Percentiles rank a stretch among this genome's conserved stretches.
Conservation (phyloP, 371 early-diverging fungal species). For the Batkoa obscura region DNA sequence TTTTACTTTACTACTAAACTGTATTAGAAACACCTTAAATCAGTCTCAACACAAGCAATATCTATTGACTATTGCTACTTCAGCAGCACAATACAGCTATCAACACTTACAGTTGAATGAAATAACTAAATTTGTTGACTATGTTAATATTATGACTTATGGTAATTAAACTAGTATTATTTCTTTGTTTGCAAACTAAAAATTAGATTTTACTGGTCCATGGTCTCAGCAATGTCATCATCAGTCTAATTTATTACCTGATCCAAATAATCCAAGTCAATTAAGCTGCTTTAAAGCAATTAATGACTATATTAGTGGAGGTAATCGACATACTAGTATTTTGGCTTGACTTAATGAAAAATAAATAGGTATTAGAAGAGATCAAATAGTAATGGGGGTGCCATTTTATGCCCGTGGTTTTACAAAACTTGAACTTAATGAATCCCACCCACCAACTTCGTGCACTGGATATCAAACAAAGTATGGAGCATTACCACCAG, state of each 20-base stretch:
- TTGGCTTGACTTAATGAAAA: too few relatives aligned
- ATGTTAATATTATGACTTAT: slow-evolving; percentile 3
- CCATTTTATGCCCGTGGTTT: not conserved
- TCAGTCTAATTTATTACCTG: not conserved
- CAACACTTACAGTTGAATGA: not conserved
- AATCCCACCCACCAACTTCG: not conserved
- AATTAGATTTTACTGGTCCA: not conserved
- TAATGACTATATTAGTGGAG: not conserved
- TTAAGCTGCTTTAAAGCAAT: not conserved
- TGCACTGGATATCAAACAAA: not conserved
- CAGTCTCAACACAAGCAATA: not conserved
- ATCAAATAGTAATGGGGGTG: slow-evolving; percentile 1
- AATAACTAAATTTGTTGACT: not conserved
- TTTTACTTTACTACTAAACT: not conserved
- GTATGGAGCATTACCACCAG: not conserved
- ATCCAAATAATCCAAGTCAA: not conserved
- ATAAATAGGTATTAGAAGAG: not conserved
- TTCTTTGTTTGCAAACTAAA: not conserved
- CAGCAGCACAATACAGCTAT: not conserved
- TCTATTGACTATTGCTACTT: slow-evolving; percentile 1
- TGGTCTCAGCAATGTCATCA: slow-evolving; percentile 3
- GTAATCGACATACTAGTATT: too few relatives aligned
- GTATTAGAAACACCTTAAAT: not conserved
- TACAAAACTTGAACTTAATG: not conserved
- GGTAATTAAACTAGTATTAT: not conserved